A percentile compares a stretch with the other conserved stretches of the same genome.
These are phyloP conservation scores for Calvatia gigantea DNA, from an alignment of 768 basidiomycete species.

Conservation along the genomic window DNA sequence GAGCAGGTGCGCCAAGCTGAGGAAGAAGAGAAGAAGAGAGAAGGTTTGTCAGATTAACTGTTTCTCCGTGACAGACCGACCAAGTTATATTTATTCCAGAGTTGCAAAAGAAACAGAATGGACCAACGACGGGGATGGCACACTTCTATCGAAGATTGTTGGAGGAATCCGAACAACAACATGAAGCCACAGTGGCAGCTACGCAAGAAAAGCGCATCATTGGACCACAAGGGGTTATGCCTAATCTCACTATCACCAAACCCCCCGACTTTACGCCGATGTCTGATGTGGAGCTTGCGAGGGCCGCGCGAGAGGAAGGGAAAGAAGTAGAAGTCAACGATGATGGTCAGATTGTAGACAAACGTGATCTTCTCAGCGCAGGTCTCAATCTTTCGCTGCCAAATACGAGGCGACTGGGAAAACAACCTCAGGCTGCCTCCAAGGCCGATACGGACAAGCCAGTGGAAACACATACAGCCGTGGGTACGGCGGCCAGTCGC, in stretches of 20 bases:
- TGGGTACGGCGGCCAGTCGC: slow-evolving; percentile 76
- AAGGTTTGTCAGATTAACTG: slow-evolving; percentile 50
- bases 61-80: neutral
- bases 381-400: slow-evolving; percentile 88
- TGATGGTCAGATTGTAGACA: slow-evolving; percentile 96
- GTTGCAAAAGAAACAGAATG: slow-evolving; percentile 57
- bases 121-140: slow-evolving; percentile 69
- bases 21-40: slow-evolving; percentile 84
- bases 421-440: slow-evolving; percentile 28
- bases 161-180: slow-evolving; percentile 75
- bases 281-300: slow-evolving; percentile 76
- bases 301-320: slow-evolving; percentile 65
- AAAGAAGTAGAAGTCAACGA: slow-evolving; percentile 93
- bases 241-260: slow-evolving; percentile 74
- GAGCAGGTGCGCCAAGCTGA: slow-evolving; percentile 87
- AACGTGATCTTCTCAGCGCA: slow-evolving; percentile 85
- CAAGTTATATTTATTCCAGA: slow-evolving; percentile 33
- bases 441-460: slow-evolving; percentile 22
- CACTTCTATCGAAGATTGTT: slow-evolving; percentile 80
- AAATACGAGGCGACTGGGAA: slow-evolving; percentile 70
- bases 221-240: slow-evolving; percentile 60
- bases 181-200: slow-evolving; percentile 86
- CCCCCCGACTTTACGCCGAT: slow-evolving; percentile 58
- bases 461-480: slow-evolving; percentile 64
- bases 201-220: slow-evolving; percentile 49